These are phyloP conservation scores for Dipteronia sinensis DNA, from an alignment of 345 rosid genomes.

Conservation along the genomic window DNA sequence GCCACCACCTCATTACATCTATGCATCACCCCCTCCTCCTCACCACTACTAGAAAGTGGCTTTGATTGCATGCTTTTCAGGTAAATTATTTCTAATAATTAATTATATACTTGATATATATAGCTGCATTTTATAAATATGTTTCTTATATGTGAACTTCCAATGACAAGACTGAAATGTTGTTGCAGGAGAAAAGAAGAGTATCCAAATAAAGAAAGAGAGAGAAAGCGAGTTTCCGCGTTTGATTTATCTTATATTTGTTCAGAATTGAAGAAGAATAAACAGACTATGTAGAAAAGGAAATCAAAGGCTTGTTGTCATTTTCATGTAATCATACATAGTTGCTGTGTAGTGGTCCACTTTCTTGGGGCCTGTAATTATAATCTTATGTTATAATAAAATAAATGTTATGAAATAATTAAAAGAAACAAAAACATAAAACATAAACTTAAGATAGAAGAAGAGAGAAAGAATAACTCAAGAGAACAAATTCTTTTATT, in stretches of 20 bases:
- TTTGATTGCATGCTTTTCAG: conserved; percentile 16
- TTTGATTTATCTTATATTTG: neutral
- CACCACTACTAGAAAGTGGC: conserved; percentile 44
- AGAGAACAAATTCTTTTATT: too few species aligned
- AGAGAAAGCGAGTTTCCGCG: conserved; percentile 16
- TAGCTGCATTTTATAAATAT: neutral
- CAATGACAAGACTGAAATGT: neutral
- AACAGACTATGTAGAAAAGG: neutral
- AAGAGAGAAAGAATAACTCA: too few species aligned
- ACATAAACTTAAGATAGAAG: too few species aligned
- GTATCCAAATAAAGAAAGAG: conserved; percentile 12
- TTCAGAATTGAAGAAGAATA: neutral
- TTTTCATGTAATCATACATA: neutral
- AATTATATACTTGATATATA: neutral
- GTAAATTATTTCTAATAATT: conserved; percentile 23
- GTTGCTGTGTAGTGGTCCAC: neutral
- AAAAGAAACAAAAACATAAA: too few species aligned
- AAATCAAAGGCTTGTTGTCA: neutral
- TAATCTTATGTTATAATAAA: too few species aligned
- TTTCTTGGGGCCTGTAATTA: neutral
- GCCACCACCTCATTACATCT: conserved; percentile 30
- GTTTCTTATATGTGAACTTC: neutral
- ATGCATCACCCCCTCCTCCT: conserved; percentile 57
- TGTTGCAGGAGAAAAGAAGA: conserved; percentile 17
- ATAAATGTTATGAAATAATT: too few species aligned